phyloP scores from a whole-genome alignment of 2,329 filamentous ascomycete species.

The Boeremia lycopersici region DNA sequence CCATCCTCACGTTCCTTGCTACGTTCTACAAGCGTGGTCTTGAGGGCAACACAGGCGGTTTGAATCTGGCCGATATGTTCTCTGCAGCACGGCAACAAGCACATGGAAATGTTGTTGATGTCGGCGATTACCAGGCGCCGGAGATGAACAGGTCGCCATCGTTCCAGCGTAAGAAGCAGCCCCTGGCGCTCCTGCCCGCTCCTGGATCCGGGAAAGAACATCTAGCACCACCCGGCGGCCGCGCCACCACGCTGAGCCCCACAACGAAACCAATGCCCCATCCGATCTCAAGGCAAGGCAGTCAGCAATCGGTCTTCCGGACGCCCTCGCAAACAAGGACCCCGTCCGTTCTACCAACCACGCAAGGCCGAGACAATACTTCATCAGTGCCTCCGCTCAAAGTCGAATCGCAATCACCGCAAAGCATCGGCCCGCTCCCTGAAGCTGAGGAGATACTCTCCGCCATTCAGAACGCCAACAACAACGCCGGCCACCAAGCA shows the following conservation, averaged over 20 bases:
- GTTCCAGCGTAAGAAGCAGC: slow-evolving; percentile 46
- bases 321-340: slow-evolving; percentile 26
- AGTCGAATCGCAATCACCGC: slow-evolving; percentile 49
- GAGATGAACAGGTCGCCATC: slow-evolving; percentile 39
- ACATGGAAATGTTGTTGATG: slow-evolving; percentile 67
- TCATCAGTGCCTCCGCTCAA: slow-evolving; percentile 45
- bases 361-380: slow-evolving; percentile 18
- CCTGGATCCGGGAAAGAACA: slow-evolving; percentile 37
- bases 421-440: slow-evolving; percentile 38
- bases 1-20: slow-evolving; percentile 95
- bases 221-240: slow-evolving; percentile 25
- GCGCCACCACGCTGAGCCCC: slow-evolving; percentile 43
- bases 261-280: slow-evolving; percentile 33
- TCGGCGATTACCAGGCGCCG: slow-evolving; percentile 59
- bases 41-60: slow-evolving; percentile 76
- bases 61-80: slow-evolving; percentile 85
- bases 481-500: slow-evolving; percentile 41
- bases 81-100: slow-evolving; percentile 65
- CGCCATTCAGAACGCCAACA: slow-evolving; percentile 55
- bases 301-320: slow-evolving; percentile 32
- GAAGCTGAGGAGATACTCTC: slow-evolving; percentile 59
- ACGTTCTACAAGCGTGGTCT: slow-evolving; percentile 95
- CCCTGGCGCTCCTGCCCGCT: slow-evolving; percentile 47
- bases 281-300: slow-evolving; percentile 30
- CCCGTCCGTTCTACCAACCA: slow-evolving; percentile 14